These are phyloP conservation scores for Boletus speciosus DNA, from an alignment of 768 basidiomycete species.

Conservation along the genomic window DNA sequence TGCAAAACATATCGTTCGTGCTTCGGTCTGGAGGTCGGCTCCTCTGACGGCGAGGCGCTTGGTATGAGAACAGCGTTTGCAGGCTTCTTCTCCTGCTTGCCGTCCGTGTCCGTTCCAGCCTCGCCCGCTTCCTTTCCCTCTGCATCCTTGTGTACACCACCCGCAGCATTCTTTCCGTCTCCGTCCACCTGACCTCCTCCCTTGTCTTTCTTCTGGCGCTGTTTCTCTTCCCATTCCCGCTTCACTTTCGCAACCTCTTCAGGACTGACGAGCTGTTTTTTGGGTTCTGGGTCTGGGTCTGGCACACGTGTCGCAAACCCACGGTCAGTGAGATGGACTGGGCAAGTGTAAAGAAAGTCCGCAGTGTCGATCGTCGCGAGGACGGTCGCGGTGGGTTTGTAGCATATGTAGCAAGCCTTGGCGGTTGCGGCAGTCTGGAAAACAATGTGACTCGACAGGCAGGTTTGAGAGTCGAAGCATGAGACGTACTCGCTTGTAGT, in stretches of 20 bases:
- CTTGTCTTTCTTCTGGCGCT: slow-evolving; percentile 55
- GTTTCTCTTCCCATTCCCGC: slow-evolving; percentile 75
- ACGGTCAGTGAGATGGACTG: slow-evolving; percentile 72
- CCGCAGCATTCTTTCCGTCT: slow-evolving; percentile 23
- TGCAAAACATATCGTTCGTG: slow-evolving; percentile 83
- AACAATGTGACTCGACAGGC: background rate
- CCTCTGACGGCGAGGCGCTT: slow-evolving; percentile 29
- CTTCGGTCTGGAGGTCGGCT: slow-evolving; percentile 38
- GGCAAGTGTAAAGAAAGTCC: slow-evolving; percentile 87
- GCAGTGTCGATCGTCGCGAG: slow-evolving; percentile 78
- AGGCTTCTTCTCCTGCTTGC: slow-evolving; percentile 16
- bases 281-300: slow-evolving; percentile 38
- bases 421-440: slow-evolving; percentile 71
- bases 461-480: background rate
- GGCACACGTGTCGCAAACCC: slow-evolving; percentile 64
- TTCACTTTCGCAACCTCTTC: slow-evolving; percentile 79
- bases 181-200: slow-evolving; percentile 32
- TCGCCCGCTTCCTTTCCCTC: slow-evolving; percentile 33
- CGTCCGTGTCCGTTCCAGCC: slow-evolving; percentile 30
- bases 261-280: slow-evolving; percentile 39
- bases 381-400: slow-evolving; percentile 76
- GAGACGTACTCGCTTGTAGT: slow-evolving; percentile 79
- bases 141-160: slow-evolving; percentile 20
- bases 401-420: slow-evolving; percentile 76
- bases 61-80: slow-evolving; percentile 16